Conservation (phyloP, 768 basidiomycete genomes). For the Hericium alpestre region DNA sequence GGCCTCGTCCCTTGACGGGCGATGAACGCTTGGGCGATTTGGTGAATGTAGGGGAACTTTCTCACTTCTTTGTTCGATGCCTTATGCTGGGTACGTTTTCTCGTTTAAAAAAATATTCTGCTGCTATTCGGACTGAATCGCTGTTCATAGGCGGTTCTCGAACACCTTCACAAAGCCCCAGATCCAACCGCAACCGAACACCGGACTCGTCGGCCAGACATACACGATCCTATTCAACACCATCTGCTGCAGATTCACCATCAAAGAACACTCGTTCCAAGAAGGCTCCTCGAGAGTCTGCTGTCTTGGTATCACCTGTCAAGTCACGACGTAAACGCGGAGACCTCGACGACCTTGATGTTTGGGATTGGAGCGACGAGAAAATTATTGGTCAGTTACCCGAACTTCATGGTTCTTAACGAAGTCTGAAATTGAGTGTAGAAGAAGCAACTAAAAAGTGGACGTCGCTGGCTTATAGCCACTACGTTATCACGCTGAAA, state of each 20-base stretch:
- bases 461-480: neutral
- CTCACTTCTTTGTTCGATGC: neutral
- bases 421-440: too few species aligned
- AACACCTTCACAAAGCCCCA: too few species aligned
- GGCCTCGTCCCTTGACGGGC: too few species aligned
- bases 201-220: neutral
- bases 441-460: neutral
- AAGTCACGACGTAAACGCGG: neutral
- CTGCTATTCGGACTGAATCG: too few species aligned
- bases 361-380: neutral
- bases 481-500: neutral
- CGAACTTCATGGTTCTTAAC: too few species aligned
- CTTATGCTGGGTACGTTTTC: neutral
- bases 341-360: neutral
- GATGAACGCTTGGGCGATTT: neutral
- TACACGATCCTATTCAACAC: neutral
- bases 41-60: neutral
- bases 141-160: too few species aligned
- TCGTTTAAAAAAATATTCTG: too few species aligned
- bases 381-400: conserved; percentile 1
- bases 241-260: neutral
- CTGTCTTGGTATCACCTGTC: too few species aligned
- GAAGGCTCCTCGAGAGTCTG: too few species aligned
- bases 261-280: neutral
- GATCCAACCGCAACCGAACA: neutral